phyloP scores from a whole-genome alignment of 768 basidiomycete species.

The Psilocybe subaeruginosa region DNA sequence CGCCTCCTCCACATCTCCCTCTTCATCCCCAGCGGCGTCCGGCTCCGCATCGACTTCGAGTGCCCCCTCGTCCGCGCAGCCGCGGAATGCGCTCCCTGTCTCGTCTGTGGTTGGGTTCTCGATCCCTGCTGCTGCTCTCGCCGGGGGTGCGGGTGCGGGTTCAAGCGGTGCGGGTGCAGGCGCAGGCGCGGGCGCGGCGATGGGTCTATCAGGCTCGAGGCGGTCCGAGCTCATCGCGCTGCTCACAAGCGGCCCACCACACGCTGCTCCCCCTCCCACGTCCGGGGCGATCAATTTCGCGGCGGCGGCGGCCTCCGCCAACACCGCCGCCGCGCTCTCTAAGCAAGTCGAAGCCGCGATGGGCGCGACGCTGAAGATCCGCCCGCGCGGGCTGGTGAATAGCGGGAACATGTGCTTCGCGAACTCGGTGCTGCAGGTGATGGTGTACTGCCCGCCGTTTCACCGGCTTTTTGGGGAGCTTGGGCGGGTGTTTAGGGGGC shows the following conservation, averaged over 20 bases:
- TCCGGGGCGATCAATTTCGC: conserved; percentile 14
- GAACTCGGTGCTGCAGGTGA: conserved; percentile 89
- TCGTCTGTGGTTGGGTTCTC: conserved; percentile 79
- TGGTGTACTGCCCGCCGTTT: conserved; percentile 91
- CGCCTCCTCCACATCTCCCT: too few relatives aligned
- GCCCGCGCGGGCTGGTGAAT: conserved; percentile 86
- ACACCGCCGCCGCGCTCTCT: neutral
- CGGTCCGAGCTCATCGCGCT: conserved; percentile 57
- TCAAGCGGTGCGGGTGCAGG: conserved; percentile 12
- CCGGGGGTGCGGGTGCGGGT: conserved; percentile 23
- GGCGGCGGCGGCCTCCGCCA: conserved; percentile 19
- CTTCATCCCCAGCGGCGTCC: too few relatives aligned
- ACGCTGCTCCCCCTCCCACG: conserved; percentile 15
- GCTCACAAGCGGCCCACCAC: conserved; percentile 43
- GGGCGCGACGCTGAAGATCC: conserved; percentile 33
- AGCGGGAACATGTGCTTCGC: conserved; percentile 98
- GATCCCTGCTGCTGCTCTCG: conserved; percentile 57
- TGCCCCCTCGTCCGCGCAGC: too few relatives aligned
- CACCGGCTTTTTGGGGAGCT: conserved; percentile 76
- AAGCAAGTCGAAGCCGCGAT: neutral
- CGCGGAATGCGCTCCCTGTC: conserved; percentile 57
- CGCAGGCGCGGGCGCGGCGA: neutral
- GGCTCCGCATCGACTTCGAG: too few relatives aligned
- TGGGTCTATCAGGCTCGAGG: conserved; percentile 33
- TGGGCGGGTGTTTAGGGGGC: conserved; percentile 36